Percentiles rank a stretch among this genome's conserved stretches.
These are phyloP conservation scores for Fusarium sp. DNA, from an alignment of 2,329 filamentous ascomycete genomes.

Conservation along the genomic window DNA sequence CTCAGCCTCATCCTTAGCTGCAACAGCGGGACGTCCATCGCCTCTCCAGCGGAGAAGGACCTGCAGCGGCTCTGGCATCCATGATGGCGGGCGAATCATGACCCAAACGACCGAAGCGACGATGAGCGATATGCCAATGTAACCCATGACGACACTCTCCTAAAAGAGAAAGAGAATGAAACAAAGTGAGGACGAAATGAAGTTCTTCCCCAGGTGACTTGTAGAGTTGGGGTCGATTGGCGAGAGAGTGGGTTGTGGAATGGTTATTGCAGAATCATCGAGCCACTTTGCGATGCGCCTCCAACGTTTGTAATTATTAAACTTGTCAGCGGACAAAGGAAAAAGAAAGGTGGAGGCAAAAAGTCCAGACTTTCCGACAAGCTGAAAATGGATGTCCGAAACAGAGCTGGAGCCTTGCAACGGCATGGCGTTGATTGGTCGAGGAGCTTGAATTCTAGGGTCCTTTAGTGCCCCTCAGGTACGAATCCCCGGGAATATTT, in stretches of 20 bases:
- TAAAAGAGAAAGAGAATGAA: not conserved
- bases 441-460: not conserved
- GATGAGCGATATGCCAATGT: constrained; percentile 71
- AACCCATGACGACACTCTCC: constrained; percentile 57
- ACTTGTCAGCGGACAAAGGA: constrained; percentile 36
- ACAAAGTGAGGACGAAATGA: constrained; percentile 3
- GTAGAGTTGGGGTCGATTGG: constrained; percentile 15
- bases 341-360: constrained; percentile 16
- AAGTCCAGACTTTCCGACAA: not conserved
- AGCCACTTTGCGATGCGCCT: constrained; percentile 35
- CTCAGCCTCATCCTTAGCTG: constrained; percentile 7
- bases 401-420: constrained; percentile 27
- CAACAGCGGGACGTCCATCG: constrained; percentile 12
- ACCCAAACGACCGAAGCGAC: constrained; percentile 69
- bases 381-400: not conserved
- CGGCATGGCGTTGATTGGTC: constrained; percentile 23
- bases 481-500: not conserved
- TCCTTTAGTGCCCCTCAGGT: not conserved
- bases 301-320: constrained; percentile 2
- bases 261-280: constrained; percentile 47
- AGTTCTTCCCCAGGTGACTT: constrained; percentile 11
- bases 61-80: constrained; percentile 52
- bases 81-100: constrained; percentile 63
- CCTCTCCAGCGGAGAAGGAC: constrained; percentile 43
- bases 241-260: constrained; percentile 44